Conservation (phyloP, 2,329 filamentous ascomycete species). For the Scortechinia acanthostroma region DNA sequence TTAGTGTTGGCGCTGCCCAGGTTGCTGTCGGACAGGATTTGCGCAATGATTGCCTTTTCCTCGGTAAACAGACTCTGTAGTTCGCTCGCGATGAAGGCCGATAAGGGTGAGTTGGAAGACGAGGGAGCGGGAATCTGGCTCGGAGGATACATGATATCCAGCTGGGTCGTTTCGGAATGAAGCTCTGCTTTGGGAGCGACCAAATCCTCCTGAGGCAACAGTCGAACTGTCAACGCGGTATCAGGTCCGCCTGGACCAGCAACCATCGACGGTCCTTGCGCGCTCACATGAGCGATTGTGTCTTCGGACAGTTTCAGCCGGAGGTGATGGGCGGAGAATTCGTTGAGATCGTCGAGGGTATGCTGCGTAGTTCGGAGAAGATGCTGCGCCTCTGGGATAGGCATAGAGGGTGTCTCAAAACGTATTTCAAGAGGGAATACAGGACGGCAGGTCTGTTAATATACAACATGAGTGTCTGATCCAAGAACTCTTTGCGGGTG, state of each 20-base stretch:
- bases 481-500: not conserved
- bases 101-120: constrained; percentile 45
- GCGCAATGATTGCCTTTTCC: constrained; percentile 58
- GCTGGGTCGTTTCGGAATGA: constrained; percentile 43
- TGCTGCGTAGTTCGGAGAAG: constrained; percentile 55
- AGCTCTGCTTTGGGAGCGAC: constrained; percentile 34
- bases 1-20: too few relatives aligned
- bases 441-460: constrained; percentile 51
- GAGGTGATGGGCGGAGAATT: constrained; percentile 60
- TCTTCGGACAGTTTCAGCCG: constrained; percentile 43
- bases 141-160: constrained; percentile 52
- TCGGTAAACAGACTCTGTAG: constrained; percentile 57
- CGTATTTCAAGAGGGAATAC: constrained; percentile 65
- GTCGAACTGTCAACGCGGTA: constrained; percentile 43
- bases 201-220: constrained; percentile 37
- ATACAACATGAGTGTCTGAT: constrained; percentile 1
- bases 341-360: constrained; percentile 59
- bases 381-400: constrained; percentile 41
- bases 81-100: constrained; percentile 51
- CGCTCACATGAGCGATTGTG: constrained; percentile 5
- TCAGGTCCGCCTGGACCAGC: too few relatives aligned
- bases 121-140: constrained; percentile 43
- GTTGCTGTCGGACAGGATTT: constrained; percentile 40
- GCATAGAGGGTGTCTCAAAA: constrained; percentile 44
- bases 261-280: constrained; percentile 21